phyloP scores from a whole-genome alignment of 176 grass and related monocot species.

The Puya raimondii region DNA sequence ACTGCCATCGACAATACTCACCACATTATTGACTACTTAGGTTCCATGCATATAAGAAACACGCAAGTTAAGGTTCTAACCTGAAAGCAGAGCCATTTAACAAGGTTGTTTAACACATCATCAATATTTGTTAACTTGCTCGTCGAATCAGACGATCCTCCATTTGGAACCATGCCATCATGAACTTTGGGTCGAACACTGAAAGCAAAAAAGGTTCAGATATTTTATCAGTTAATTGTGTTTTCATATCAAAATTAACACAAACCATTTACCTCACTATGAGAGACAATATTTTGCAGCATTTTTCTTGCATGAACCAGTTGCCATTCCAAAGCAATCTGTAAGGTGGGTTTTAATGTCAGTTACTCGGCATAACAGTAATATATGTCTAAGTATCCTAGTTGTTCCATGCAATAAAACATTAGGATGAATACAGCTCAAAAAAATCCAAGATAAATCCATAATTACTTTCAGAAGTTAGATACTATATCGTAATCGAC shows the following conservation, averaged over 20 bases:
- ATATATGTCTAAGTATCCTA: background rate
- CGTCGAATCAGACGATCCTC: constrained; percentile 72
- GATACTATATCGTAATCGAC: background rate
- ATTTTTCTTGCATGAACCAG: constrained; percentile 92
- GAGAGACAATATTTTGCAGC: constrained; percentile 67
- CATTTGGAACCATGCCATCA: constrained; percentile 50
- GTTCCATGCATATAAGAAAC: background rate
- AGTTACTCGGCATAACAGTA: background rate
- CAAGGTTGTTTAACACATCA: constrained; percentile 65
- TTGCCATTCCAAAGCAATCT: constrained; percentile 80
- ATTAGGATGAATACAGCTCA: background rate
- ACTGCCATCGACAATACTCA: background rate
- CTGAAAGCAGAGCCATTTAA: constrained; percentile 92
- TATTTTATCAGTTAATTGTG: background rate
- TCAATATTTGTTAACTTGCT: constrained; percentile 63
- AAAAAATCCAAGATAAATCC: background rate
- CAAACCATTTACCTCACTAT: constrained; percentile 49
- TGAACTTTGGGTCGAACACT: constrained; percentile 61
- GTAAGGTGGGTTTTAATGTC: constrained; percentile 32
- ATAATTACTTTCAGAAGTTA: background rate
- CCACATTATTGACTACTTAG: background rate
- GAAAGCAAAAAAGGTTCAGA: constrained; percentile 22
- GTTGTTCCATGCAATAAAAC: background rate
- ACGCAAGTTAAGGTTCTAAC: constrained; percentile 26
- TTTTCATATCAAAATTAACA: background rate